Conservation (phyloP, 78 protist genomes). For the Diacronema lutheri region DNA sequence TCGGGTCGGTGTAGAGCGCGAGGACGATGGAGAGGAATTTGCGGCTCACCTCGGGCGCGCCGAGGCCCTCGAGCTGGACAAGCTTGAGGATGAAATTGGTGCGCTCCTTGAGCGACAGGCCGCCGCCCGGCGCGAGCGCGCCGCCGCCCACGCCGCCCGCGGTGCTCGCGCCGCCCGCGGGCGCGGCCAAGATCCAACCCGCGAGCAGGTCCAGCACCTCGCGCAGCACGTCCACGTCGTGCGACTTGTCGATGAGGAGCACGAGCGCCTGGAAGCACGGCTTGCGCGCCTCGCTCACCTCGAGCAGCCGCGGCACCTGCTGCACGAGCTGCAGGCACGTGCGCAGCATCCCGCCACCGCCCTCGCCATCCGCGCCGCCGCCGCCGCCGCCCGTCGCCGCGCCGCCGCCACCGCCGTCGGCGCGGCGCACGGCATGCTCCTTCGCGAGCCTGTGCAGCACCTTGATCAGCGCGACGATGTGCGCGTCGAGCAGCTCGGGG, state of each 20-base stretch:
- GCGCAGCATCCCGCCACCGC: neutral
- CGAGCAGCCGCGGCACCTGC: neutral
- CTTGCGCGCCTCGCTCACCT: slow-evolving; percentile 46
- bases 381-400: neutral
- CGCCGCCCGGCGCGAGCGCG: too few species aligned
- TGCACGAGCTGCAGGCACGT: neutral
- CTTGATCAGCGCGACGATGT: neutral
- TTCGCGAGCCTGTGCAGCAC: neutral
- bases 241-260: slow-evolving; percentile 31
- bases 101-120: slow-evolving; percentile 46
- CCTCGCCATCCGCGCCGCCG: neutral
- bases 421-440: neutral
- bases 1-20: slow-evolving; percentile 19
- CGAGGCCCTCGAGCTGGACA: slow-evolving; percentile 38
- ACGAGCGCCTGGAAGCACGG: slow-evolving; percentile 21
- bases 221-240: slow-evolving; percentile 41
- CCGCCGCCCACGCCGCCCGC: too few species aligned
- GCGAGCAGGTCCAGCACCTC: slow-evolving; percentile 25
- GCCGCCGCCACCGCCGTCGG: neutral
- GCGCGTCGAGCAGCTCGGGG: neutral
- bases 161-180: too few species aligned
- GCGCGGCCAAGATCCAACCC: slow-evolving; percentile 22
- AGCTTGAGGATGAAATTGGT: slow-evolving; percentile 48
- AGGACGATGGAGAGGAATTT: slow-evolving; percentile 42
- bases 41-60: neutral